Percentiles rank a stretch among this genome's conserved stretches.
Conservation (phyloP, 2,329 filamentous ascomycete species). For the Ascochyta clinopodiicola region DNA sequence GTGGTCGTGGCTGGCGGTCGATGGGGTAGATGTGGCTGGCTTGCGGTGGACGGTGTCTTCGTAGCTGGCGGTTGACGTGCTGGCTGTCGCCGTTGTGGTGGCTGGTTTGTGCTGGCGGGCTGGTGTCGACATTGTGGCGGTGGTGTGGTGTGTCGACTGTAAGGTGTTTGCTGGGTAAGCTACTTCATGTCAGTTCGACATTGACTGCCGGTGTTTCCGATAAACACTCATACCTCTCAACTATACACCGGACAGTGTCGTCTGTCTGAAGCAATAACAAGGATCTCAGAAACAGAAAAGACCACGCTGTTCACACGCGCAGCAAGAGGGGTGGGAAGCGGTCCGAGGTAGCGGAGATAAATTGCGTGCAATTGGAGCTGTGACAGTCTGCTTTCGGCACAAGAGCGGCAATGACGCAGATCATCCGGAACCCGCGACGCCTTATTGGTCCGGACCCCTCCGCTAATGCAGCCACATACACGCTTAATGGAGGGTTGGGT, state of each 20-base stretch:
- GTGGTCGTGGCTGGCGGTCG: conserved; percentile 5
- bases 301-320: conserved; percentile 8
- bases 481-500: conserved; percentile 8
- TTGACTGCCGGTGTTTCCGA: neutral
- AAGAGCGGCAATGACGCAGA: conserved; percentile 15
- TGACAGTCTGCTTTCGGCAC: conserved; percentile 10
- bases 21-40: neutral
- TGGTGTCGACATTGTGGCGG: conserved; percentile 27
- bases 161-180: no score
- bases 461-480: conserved; percentile 10
- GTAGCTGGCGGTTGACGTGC: conserved; percentile 2
- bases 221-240: no score
- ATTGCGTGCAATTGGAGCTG: conserved; percentile 15
- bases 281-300: neutral
- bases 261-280: neutral
- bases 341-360: conserved; percentile 22
- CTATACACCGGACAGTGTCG: no score
- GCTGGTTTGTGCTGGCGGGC: conserved; percentile 29
- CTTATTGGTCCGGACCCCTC: conserved; percentile 3
- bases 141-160: neutral
- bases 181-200: neutral
- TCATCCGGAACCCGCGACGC: conserved; percentile 5
- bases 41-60: conserved; percentile 4
- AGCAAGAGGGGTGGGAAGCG: conserved; percentile 9
- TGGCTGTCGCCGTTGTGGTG: conserved; percentile 4